These are phyloP conservation scores for Fusarium bactridioides DNA, from an alignment of 2,329 filamentous ascomycete genomes.

Conservation along the genomic window DNA sequence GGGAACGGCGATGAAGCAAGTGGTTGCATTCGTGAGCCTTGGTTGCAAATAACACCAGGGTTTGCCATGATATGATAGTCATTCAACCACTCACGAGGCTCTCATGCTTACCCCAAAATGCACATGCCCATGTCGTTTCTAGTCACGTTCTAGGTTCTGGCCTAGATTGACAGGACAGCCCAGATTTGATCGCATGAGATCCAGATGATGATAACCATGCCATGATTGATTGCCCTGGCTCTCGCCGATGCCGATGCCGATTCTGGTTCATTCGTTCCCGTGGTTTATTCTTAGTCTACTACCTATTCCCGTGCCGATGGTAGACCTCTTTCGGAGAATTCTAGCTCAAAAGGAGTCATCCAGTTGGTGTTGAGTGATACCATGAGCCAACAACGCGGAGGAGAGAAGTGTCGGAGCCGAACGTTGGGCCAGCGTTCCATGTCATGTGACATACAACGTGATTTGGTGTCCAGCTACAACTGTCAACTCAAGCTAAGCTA, in stretches of 20 bases:
- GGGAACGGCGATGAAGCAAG: slow-evolving; percentile 14
- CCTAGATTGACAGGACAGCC: slow-evolving; percentile 27
- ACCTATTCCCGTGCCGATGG: not conserved
- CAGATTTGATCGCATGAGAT: slow-evolving; percentile 34
- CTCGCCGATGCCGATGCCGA: slow-evolving; percentile 5
- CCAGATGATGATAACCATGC: slow-evolving; percentile 17
- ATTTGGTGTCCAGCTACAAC: slow-evolving; percentile 16
- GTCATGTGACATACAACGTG: slow-evolving; percentile 37
- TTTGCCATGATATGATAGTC: slow-evolving; percentile 31
- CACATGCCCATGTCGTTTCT: slow-evolving; percentile 11
- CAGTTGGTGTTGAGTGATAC: not conserved
- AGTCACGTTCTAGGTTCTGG: slow-evolving; percentile 22
- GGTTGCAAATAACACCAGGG: not conserved
- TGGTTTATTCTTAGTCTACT: not conserved
- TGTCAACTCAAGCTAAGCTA: slow-evolving; percentile 25
- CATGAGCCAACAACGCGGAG: not conserved
- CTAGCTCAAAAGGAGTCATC: not conserved
- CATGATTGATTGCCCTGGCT: slow-evolving; percentile 15
- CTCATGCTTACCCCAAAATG: slow-evolving; percentile 22
- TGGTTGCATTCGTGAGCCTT: slow-evolving; percentile 6
- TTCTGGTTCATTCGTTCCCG: not conserved
- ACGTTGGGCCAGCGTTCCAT: not conserved
- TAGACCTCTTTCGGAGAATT: slow-evolving; percentile 4
- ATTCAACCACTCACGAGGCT: slow-evolving; percentile 26
- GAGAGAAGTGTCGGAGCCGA: slow-evolving; percentile 25